Evolutionary conservation across 768 basidiomycete genomes (phyloP), one percentile per base, ranked within the genome.

Genomic region (Hortiboletus flavorubellus): DNA sequence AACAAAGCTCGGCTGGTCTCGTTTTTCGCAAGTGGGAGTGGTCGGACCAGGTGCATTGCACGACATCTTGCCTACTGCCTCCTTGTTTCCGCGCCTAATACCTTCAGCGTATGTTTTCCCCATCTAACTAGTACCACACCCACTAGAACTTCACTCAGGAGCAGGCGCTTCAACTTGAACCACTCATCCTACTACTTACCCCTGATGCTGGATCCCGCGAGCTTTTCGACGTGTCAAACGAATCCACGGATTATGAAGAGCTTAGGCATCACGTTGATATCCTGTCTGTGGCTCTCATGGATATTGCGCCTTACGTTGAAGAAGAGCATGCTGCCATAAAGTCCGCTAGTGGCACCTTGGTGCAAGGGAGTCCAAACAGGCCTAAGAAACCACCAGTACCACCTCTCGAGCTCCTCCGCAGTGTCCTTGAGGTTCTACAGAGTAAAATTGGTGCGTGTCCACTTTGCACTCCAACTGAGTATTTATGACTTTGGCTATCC

Each of bases 161-260:
- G 44, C 61, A 72, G 18, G 67, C 80, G 14, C 85, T 83, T 9
- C 73, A 82, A 4, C 76, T 91, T 8, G 52, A 67, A n/a, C 74
- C 76, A 3, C 59, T 88, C 9, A 66, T 83, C 21, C 64, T 75
- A 8, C 65, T 81, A n/a, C 72, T 92, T 50, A 75, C 79, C 3
- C 74, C 76, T 18, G 68, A 75, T 2, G 62, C 71, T 33, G 75
- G 75, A 54, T 67, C 73, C 48, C 35, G 58, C 38, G 78, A 76
- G 26, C 69, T 80, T 43, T 85, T 91, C 57, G 77, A 82, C 23
- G 63, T 86, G 38, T 58, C 79, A 26, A 76, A 79, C 12, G 75
- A 79, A 18, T 83, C 51, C n/a, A 73, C 79, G 4, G 81, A 89
- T 68, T 91, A 84, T 54, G 78, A 83, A 34, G 78, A 80, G 37